phyloP scores from a whole-genome alignment of 768 basidiomycete genomes.

The Pleurotus djamor region DNA sequence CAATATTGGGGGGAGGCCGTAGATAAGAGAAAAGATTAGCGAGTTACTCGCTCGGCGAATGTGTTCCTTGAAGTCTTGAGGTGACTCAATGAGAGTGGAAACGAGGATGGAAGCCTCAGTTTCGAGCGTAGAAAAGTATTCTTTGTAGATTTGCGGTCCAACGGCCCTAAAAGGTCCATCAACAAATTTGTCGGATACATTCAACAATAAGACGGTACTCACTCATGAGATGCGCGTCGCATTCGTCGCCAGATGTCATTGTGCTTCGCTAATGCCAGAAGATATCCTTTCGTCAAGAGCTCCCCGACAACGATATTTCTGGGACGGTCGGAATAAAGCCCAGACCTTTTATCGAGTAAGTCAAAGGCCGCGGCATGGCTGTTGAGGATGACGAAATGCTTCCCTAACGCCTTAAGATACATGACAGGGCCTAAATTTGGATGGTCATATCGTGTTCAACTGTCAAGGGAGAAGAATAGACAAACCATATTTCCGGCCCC shows the following conservation, averaged over 20 bases:
- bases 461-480: too few species aligned
- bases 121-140: constrained; percentile 17
- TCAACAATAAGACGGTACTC: neutral
- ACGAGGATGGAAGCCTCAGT: constrained; percentile 22
- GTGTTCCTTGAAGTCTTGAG: constrained; percentile 22
- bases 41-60: constrained; percentile 13
- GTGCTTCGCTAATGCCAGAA: constrained; percentile 16
- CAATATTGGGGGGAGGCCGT: constrained; percentile 7
- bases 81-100: constrained; percentile 15
- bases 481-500: neutral
- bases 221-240: constrained; percentile 24
- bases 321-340: constrained; percentile 21
- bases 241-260: constrained; percentile 24
- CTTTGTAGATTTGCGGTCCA: constrained; percentile 12
- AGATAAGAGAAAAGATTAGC: constrained; percentile 4
- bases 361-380: neutral
- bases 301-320: constrained; percentile 22
- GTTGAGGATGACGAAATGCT: neutral
- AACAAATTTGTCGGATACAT: neutral
- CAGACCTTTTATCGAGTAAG: constrained; percentile 8
- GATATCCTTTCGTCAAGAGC: constrained; percentile 24
- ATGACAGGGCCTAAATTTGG: neutral
- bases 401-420: neutral
- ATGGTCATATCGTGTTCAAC: too few species aligned
- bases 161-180: constrained; percentile 17